Conservation (phyloP, 1,284 basidiomycete genomes). For the Uromyces viciae-fabae region DNA sequence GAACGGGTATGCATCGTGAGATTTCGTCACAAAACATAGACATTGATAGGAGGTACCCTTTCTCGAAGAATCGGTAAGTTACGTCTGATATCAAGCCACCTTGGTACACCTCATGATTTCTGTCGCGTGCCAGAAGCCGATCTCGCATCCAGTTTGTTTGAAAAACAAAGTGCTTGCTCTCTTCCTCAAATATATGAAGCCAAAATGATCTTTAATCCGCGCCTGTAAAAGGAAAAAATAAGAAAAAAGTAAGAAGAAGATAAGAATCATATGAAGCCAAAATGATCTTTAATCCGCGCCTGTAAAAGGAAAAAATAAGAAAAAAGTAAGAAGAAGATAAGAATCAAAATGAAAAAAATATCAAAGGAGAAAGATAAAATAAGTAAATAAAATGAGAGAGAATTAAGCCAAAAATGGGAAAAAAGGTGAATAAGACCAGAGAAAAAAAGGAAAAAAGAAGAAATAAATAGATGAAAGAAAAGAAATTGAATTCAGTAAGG, state of each 20-base stretch:
- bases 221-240: not conserved
- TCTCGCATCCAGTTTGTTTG: not conserved
- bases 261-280: not conserved
- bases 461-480: not conserved
- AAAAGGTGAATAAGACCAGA: no score
- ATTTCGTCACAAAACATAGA: not conserved
- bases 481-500: not conserved
- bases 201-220: not conserved
- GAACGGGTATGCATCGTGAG: not conserved
- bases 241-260: not conserved
- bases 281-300: not conserved
- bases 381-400: no score
- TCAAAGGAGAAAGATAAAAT: no score
- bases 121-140: not conserved
- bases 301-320: no score
- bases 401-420: no score
- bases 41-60: not conserved
- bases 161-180: not conserved
- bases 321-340: no score
- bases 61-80: constrained; percentile 13
- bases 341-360: no score
- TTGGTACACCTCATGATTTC: not conserved
- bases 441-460: no score
- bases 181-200: not conserved
- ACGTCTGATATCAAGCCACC: not conserved